phyloP scores from a whole-genome alignment of 139 green algal genomes.

The Pleodorina starrii region DNA sequence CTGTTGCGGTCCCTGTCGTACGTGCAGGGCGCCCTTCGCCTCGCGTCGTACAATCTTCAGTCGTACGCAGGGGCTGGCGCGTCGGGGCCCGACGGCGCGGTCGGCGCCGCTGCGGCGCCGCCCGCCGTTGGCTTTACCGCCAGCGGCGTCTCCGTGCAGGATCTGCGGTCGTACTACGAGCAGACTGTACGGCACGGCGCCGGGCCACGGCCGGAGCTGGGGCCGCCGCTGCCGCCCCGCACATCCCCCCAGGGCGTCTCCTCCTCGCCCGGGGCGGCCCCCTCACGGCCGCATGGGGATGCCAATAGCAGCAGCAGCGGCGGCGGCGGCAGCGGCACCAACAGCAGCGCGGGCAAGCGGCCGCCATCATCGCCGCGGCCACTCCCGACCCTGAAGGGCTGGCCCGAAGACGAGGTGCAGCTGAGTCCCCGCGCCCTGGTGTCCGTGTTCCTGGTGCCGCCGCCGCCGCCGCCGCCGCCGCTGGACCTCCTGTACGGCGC shows the following conservation, averaged over 20 bases:
- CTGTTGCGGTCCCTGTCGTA: conserved; percentile 34
- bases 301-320: no score
- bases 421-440: not conserved
- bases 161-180: not conserved
- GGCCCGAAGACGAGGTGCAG: not conserved
- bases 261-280: no score
- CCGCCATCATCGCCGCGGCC: not conserved
- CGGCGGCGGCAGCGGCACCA: no score
- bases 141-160: not conserved
- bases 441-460: not conserved
- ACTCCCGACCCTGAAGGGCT: no score
- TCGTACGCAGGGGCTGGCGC: not conserved
- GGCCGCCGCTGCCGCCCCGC: not conserved
- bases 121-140: not conserved
- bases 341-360: not conserved
- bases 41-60: not conserved
- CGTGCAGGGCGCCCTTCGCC: not conserved
- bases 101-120: not conserved
- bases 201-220: not conserved
- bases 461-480: not conserved
- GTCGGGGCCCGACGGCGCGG: not conserved
- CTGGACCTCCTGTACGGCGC: not conserved
- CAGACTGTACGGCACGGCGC: not conserved
- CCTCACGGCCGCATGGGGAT: no score
- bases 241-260: no score